Conservation (phyloP, 306 rosid species). For the Corylus avellana region DNA sequence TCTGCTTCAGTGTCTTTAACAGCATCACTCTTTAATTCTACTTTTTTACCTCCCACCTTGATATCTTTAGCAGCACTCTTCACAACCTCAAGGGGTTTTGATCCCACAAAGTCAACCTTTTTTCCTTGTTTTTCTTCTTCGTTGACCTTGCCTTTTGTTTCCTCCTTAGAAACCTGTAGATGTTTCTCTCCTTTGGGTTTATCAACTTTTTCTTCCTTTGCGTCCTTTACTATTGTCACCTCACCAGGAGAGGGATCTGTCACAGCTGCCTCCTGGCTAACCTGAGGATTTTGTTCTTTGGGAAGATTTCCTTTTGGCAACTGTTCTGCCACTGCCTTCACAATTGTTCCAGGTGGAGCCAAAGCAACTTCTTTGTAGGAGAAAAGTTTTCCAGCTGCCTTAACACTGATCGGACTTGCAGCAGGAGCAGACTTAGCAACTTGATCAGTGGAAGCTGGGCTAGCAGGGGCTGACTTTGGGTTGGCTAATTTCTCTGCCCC, state of each 20-base stretch:
- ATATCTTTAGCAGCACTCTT: constrained; percentile 37
- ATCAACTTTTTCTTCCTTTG: constrained; percentile 35
- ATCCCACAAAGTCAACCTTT: constrained; percentile 29
- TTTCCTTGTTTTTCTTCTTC: constrained; percentile 29
- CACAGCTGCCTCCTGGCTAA: constrained; percentile 34
- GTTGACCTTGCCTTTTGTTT: constrained; percentile 18
- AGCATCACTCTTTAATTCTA: constrained; percentile 33
- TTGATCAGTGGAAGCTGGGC: constrained; percentile 61
- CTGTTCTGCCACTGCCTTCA: constrained; percentile 84
- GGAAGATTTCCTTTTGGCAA: constrained; percentile 51
- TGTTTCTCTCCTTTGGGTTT: constrained; percentile 37
- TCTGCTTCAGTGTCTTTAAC: constrained; percentile 38
- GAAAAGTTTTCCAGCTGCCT: constrained; percentile 76
- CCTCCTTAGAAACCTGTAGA: constrained; percentile 29
- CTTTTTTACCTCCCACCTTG: constrained; percentile 33
- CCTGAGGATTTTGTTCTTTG: constrained; percentile 44
- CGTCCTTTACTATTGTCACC: constrained; percentile 33
- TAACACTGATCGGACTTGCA: constrained; percentile 53
- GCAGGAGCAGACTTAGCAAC: constrained; percentile 51
- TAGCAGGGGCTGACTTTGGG: constrained; percentile 73
- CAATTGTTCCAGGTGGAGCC: constrained; percentile 97
- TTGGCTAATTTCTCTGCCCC: constrained; percentile 53
- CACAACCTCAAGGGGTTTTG: constrained; percentile 33
- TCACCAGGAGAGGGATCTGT: constrained; percentile 40
- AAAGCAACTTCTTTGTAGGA: constrained; percentile 98